Base-by-base conservation (phyloP, 2,329 filamentous ascomycete genomes). In the Allantophomopsis lycopodina region DNA sequence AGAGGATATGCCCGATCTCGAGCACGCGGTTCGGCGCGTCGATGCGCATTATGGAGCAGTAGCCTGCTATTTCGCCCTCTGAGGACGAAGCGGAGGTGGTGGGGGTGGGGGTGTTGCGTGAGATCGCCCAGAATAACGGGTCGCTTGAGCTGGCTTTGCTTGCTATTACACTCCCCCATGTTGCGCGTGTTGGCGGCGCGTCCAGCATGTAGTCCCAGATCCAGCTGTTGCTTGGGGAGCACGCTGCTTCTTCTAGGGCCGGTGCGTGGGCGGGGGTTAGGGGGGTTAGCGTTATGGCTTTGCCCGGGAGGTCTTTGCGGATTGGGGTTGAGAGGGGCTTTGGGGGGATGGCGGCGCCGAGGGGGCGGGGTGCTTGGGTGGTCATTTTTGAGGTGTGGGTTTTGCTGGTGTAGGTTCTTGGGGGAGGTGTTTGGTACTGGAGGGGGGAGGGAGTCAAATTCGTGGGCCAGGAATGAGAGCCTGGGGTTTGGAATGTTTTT, bases 1-100 rank as follows among this genome's bases (percentile, higher is more conserved):
- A 71, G 10, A 76, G 55, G 13, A 80, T 59, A 43, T 60, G 58
- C 2, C 76, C 77, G 17, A 79, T 64, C 47, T 81, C 77, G 1
- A 79, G 56, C 16, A 61, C 59, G 2, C 66, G 60, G 40, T 78
- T 60, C 0, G 49, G 45, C 0, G 66, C 60, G 4, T 64, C 58
- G 37, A 73, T 67, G 40, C 62, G 62, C 48, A 76, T 53, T 40
- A 66, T 44, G 4, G 48, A 47, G 5, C 61, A 44, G 23, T 67
- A 55, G 1, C 69, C 69, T 1, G 68, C 50, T 0, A 61, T 50
- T 39, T 61, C 60, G 7, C 55, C 17, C 32, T 15, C 40, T 8
- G 17, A 72, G 59, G 11, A 63, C 57, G 46, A 61, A 73, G 48
- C 62, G 65, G 32, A 63, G n/a, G n/a, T n/a, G n/a, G n/a, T 49